Evolutionary conservation across 306 rosid genomes (phyloP), one percentile per base, ranked within the genome.

Genomic region (Inga oerstediana): DNA sequence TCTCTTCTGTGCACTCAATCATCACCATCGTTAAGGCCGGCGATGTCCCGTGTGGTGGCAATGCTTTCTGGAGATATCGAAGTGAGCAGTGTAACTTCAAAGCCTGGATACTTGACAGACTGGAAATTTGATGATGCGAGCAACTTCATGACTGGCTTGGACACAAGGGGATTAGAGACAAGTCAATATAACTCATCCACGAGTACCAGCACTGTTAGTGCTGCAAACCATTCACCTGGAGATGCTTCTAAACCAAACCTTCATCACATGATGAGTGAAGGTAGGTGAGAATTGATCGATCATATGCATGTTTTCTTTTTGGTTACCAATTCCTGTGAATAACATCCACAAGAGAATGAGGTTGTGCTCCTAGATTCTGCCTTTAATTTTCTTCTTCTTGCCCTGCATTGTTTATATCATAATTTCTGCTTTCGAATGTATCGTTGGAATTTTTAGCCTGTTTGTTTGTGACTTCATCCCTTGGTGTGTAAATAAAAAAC

Each of bases 31-130:
- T 81, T 74, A 75, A 85, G 92, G 22, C 97, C 97, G 41, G 72
- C 91, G 2, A 93, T 91, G 97, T 91, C 95, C 2, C 89, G 90
- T 2, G 95, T 88, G 30, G 91, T 93, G 80, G 93, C 94, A 61
- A 93, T 93, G 95, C 91, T 93, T 77, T 73, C 89, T 3, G 94
- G 97, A 82, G 93, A 91, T 75, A 51, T 79, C 3, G 94, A 91
- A 80, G 94, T 91, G 86, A 65, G 82, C 66, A 3, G 82, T 44
- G 90, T 86, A 41, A 86, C 85, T 76, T 44, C 94, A 34, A 87
- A 62, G 85, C 97, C 95, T 10, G 93, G 92, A 15, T 93, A 93
- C 86, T 58, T 93, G 65, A 81, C 91, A 3, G 94, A 90, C 56
- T 90, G 92, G 97, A 89, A 80, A 66, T 93, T 88, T 64, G 89